Conservation (phyloP, 23 red algal species). For the Gracilaria domingensis region DNA sequence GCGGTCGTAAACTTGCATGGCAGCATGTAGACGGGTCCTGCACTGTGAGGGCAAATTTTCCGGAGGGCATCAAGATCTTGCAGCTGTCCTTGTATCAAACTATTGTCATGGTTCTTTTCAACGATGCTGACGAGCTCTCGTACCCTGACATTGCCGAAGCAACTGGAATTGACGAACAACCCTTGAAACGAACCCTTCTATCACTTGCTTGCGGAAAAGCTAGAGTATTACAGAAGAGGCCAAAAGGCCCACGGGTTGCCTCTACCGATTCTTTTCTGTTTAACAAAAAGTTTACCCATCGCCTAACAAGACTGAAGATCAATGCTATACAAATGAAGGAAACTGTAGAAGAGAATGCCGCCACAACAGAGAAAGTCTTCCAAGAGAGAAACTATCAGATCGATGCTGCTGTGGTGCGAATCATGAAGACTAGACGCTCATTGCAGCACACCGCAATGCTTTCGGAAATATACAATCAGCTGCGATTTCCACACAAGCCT, state of each 20-base stretch:
- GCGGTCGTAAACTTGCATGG: conserved; percentile 85
- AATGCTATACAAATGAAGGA: conserved; percentile 94
- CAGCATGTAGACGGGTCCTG: conserved; percentile 79
- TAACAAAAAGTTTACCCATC: conserved; percentile 82
- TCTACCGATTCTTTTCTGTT: conserved; percentile 80
- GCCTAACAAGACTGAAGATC: conserved; percentile 73
- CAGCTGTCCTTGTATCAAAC: conserved; percentile 84
- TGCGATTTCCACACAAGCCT: conserved; percentile 85
- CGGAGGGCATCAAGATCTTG: conserved; percentile 81
- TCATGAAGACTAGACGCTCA: conserved; percentile 90
- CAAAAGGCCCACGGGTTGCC: conserved; percentile 62
- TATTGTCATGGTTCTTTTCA: conserved; percentile 91
- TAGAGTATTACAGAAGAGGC: conserved; percentile 85
- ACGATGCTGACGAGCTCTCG: conserved; percentile 75
- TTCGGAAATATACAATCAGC: conserved; percentile 80
- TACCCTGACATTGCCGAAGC: conserved; percentile 72
- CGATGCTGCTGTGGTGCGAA: conserved; percentile 94
- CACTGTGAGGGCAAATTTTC: conserved; percentile 77
- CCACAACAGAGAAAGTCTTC: conserved; percentile 88
- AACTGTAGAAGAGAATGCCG: conserved; percentile 84
- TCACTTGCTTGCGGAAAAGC: conserved; percentile 92
- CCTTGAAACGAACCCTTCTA: conserved; percentile 85
- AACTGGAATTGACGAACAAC: conserved; percentile 76
- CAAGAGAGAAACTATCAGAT: conserved; percentile 95
- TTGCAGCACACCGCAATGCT: conserved; percentile 86